Evolutionary conservation across 345 rosid genomes (phyloP).

Genomic region (Hypericum perforatum): DNA sequence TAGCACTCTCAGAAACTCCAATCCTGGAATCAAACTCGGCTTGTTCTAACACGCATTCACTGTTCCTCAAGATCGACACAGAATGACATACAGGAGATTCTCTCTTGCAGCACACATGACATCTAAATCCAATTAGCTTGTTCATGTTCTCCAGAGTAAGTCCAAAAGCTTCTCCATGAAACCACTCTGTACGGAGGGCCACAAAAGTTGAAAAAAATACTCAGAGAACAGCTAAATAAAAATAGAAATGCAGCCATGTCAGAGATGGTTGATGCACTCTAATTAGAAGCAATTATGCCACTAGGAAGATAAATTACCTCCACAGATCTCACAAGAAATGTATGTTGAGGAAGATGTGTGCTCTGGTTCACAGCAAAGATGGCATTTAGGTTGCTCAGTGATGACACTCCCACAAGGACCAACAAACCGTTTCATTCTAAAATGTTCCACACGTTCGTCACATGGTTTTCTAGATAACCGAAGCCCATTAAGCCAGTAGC

Average conservation of each 20-base stretch:
- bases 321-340: constrained; percentile 73
- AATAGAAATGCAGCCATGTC: background rate
- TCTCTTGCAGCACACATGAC: constrained; percentile 54
- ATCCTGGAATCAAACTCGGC: constrained; percentile 14
- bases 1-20: constrained; percentile 11
- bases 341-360: constrained; percentile 31
- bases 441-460: constrained; percentile 58
- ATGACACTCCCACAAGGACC: constrained; percentile 25
- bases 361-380: constrained; percentile 50
- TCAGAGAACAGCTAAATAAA: constrained; percentile 5
- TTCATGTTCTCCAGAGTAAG: constrained; percentile 39
- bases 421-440: constrained; percentile 34
- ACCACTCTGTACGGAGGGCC: constrained; percentile 62
- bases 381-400: constrained; percentile 53
- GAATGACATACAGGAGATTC: constrained; percentile 52
- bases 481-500: constrained; percentile 90
- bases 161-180: constrained; percentile 85
- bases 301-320: constrained; percentile 35
- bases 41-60: constrained; percentile 14
- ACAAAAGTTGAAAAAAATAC: background rate
- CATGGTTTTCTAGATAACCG: constrained; percentile 48
- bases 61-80: constrained; percentile 15
- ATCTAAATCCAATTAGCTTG: constrained; percentile 72
- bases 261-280: background rate
- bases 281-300: background rate